Evolutionary conservation across 2,329 filamentous ascomycete genomes (phyloP).

Genomic region (Fusarium continuum): DNA sequence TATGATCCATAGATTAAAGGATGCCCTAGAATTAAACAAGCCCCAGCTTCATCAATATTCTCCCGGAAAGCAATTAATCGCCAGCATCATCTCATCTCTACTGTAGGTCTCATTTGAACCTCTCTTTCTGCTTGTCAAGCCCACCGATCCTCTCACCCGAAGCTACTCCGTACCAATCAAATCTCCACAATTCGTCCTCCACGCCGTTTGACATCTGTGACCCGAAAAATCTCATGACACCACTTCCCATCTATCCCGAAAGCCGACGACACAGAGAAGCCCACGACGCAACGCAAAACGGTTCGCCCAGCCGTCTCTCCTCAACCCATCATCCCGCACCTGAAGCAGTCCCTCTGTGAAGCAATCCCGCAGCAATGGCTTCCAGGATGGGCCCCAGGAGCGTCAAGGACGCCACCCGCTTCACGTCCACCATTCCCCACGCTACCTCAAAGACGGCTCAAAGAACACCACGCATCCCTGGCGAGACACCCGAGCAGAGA

Average conservation of each 20-base stretch:
- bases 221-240: constrained; percentile 52
- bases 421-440: constrained; percentile 64
- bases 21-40: too few relatives aligned
- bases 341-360: background rate
- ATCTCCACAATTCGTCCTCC: constrained; percentile 41
- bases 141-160: constrained; percentile 46
- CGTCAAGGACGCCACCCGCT: constrained; percentile 82
- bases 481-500: constrained; percentile 74
- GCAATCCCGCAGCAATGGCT: constrained; percentile 49
- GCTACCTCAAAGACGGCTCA: constrained; percentile 68
- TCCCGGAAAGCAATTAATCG: too few relatives aligned
- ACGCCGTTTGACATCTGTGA: constrained; percentile 10
- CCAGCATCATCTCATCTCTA: constrained; percentile 4
- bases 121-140: background rate
- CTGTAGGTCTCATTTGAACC: too few relatives aligned
- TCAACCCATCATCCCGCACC: background rate
- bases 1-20: too few relatives aligned
- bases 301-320: background rate
- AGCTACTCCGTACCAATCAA: constrained; percentile 52
- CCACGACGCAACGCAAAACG: constrained; percentile 19
- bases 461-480: constrained; percentile 47
- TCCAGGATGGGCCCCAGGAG: constrained; percentile 67
- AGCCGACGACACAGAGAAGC: constrained; percentile 16
- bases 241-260: constrained; percentile 43
- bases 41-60: too few relatives aligned